Conservation (phyloP, 805 yeast species). For the Crinitomyces ghanaensis region DNA sequence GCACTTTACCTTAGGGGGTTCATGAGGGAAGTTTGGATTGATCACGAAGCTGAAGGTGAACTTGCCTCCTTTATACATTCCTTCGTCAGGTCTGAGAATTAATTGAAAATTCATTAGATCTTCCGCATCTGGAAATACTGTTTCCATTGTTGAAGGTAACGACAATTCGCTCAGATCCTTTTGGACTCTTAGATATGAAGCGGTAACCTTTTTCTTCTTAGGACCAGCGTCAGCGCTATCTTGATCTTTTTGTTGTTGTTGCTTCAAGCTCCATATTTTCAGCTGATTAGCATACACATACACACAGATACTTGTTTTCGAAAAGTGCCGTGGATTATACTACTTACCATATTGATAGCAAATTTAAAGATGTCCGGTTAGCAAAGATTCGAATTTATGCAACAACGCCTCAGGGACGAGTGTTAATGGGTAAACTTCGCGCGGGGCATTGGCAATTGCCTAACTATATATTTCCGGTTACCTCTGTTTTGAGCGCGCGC, state of each 20-base stretch:
- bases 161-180: slow-evolving; percentile 61
- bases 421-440: too few species aligned
- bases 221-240: slow-evolving; percentile 20
- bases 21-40: slow-evolving; percentile 73
- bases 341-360: not conserved
- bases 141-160: slow-evolving; percentile 45
- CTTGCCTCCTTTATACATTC: slow-evolving; percentile 57
- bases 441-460: too few species aligned
- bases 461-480: too few species aligned
- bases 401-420: too few species aligned
- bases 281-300: too few species aligned
- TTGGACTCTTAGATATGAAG: slow-evolving; percentile 69
- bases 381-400: too few species aligned
- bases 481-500: too few species aligned
- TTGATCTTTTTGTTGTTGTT: slow-evolving; percentile 39
- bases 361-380: too few species aligned
- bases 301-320: not conserved
- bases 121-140: slow-evolving; percentile 39
- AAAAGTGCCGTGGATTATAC: not conserved
- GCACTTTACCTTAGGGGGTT: slow-evolving; percentile 66
- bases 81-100: slow-evolving; percentile 53
- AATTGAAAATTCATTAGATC: slow-evolving; percentile 55
- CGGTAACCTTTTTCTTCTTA: slow-evolving; percentile 29
- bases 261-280: slow-evolving; percentile 48
- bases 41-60: slow-evolving; percentile 59